phyloP scores from a whole-genome alignment of 1,139 yeast genomes.

The Geotrichum reessii region DNA sequence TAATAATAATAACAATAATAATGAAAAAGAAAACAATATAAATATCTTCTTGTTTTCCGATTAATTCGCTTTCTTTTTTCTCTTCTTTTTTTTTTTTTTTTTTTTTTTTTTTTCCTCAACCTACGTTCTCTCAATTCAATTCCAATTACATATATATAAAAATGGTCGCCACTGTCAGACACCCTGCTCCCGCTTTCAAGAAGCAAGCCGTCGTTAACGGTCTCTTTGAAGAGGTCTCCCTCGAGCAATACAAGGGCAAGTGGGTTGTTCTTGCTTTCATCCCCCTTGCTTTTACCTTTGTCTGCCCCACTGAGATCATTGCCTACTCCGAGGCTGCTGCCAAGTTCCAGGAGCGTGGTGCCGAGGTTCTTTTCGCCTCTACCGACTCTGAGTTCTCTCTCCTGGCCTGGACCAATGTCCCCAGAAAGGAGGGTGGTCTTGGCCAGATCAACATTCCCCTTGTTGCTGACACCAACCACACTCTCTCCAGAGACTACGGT shows the following conservation, averaged over 20 bases:
- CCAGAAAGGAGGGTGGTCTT: conserved; percentile 96
- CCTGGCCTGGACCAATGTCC: conserved; percentile 96
- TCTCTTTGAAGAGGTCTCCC: conserved; percentile 85
- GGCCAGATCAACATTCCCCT: conserved; percentile 93
- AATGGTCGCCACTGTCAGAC: conserved; percentile 87
- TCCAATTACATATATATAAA: conserved; percentile 21
- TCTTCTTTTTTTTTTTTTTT: not conserved
- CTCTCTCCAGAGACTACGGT: conserved; percentile 92
- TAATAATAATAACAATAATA: not conserved
- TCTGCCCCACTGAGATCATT: conserved; percentile 97
- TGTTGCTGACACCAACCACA: conserved; percentile 94
- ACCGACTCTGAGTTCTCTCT: conserved; percentile 97
- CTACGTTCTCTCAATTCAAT: not conserved
- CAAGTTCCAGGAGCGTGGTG: conserved; percentile 81
- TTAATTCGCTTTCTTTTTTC: not conserved
- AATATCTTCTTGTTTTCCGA: conserved; percentile 5
- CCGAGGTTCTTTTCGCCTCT: conserved; percentile 89
- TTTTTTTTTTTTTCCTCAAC: not conserved
- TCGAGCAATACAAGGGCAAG: conserved; percentile 94
- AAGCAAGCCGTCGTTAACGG: conserved; percentile 97
- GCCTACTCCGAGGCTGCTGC: conserved; percentile 94
- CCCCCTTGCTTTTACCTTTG: conserved; percentile 98
- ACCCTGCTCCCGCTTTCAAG: conserved; percentile 93
- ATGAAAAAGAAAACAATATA: not conserved
- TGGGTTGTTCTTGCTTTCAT: conserved; percentile 96